phyloP scores from a whole-genome alignment of 108 stramenopile genomes.

The Schizochytrium sp. region DNA sequence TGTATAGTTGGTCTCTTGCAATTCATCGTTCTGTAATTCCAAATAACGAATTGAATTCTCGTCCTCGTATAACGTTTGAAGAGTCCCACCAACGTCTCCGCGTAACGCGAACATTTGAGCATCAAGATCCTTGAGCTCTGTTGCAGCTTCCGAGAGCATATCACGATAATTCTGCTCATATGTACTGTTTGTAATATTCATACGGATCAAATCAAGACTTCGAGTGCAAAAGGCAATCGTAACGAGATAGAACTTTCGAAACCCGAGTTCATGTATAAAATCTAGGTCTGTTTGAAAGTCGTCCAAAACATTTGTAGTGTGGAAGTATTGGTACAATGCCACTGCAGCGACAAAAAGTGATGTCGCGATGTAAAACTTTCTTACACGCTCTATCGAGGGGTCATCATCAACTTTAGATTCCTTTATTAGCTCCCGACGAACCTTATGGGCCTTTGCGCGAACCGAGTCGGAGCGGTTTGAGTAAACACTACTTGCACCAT shows the following conservation, averaged over 20 bases:
- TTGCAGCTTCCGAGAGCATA: not conserved
- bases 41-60: not conserved
- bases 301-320: not conserved
- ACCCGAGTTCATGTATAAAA: not conserved
- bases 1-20: not conserved
- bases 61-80: slow-evolving; percentile 16
- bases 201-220: not conserved
- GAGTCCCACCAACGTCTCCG: not conserved
- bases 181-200: not conserved
- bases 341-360: not conserved
- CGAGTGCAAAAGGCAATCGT: not conserved
- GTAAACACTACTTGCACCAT: slow-evolving; percentile 3
- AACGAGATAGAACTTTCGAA: not conserved
- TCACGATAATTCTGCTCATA: not conserved
- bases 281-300: not conserved
- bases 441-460: not conserved
- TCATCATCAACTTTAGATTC: not conserved
- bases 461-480: not conserved
- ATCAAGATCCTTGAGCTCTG: slow-evolving; percentile 8
- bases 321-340: not conserved
- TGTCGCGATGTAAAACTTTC: not conserved
- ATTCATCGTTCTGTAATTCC: not conserved
- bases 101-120: not conserved
- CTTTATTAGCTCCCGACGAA: not conserved
- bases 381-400: not conserved